These are phyloP conservation scores for Pythium vanterpoolii DNA, from an alignment of 352 stramenopile genomes.

Conservation along the genomic window DNA sequence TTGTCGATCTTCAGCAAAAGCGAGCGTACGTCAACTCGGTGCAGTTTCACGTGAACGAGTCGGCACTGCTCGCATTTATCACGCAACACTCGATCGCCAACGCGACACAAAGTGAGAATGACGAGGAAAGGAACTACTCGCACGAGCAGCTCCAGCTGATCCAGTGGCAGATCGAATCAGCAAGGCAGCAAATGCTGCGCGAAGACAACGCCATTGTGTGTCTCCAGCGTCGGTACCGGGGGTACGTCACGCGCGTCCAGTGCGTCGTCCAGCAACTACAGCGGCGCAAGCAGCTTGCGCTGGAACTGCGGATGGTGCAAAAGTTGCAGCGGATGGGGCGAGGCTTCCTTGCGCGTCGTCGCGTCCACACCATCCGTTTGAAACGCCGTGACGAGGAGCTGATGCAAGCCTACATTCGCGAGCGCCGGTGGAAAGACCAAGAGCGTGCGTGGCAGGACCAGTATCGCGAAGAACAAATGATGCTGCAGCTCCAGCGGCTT, in stretches of 20 bases:
- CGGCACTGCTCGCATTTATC: slow-evolving; percentile 49
- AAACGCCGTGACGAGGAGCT: slow-evolving; percentile 39
- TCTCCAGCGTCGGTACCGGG: slow-evolving; percentile 54
- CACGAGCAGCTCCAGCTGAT: slow-evolving; percentile 44
- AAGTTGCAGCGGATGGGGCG: slow-evolving; percentile 35
- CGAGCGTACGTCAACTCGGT: slow-evolving; percentile 32
- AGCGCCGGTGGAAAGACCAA: slow-evolving; percentile 56
- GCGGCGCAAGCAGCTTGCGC: slow-evolving; percentile 25
- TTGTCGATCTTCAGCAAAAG: slow-evolving; percentile 46
- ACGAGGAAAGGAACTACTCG: slow-evolving; percentile 24
- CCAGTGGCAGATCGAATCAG: slow-evolving; percentile 31
- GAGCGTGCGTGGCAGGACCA: slow-evolving; percentile 47
- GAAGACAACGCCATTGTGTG: slow-evolving; percentile 47
- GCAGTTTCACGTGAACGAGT: slow-evolving; percentile 25
- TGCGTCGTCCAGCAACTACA: slow-evolving; percentile 41
- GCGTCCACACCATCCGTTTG: slow-evolving; percentile 26
- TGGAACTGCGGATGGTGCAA: slow-evolving; percentile 31
- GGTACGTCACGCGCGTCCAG: slow-evolving; percentile 36
- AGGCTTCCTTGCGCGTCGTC: slow-evolving; percentile 35
- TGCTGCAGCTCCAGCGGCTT: slow-evolving; percentile 43
- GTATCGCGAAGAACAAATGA: slow-evolving; percentile 57
- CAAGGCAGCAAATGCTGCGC: slow-evolving; percentile 27
- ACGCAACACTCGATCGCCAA: slow-evolving; percentile 32
- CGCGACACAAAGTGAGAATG: background rate
- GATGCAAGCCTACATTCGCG: slow-evolving; percentile 55